Evolutionary conservation across 1,139 yeast species (phyloP).

Genomic region (Debaryomycetaceae sp.): DNA sequence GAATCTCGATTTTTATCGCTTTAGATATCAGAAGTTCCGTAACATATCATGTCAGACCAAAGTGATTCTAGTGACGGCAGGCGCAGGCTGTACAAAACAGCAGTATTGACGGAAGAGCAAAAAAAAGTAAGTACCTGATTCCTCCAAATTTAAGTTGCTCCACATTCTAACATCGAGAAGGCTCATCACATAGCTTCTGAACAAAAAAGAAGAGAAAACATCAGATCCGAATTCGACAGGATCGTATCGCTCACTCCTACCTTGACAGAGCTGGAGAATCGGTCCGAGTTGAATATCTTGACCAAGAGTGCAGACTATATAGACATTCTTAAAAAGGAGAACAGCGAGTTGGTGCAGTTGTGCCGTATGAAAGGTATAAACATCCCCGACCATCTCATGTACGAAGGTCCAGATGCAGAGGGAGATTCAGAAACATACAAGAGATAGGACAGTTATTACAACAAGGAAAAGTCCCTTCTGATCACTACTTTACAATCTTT

Average conservation of each 20-base stretch:
- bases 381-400: constrained; percentile 35
- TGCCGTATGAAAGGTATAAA: constrained; percentile 36
- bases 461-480: too few relatives aligned
- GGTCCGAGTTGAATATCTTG: constrained; percentile 44
- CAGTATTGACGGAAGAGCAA: constrained; percentile 42
- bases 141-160: background rate
- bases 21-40: too few relatives aligned
- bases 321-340: constrained; percentile 40
- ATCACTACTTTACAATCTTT: too few relatives aligned
- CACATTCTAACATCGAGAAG: constrained; percentile 13
- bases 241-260: constrained; percentile 44
- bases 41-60: background rate
- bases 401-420: constrained; percentile 36
- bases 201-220: constrained; percentile 46
- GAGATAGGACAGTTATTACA: background rate
- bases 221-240: constrained; percentile 45
- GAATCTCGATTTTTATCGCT: too few relatives aligned
- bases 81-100: constrained; percentile 23
- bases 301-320: constrained; percentile 48
- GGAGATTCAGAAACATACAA: background rate
- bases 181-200: constrained; percentile 53
- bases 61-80: constrained; percentile 6
- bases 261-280: constrained; percentile 39
- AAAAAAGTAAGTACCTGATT: constrained; percentile 32
- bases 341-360: constrained; percentile 30